phyloP scores from a whole-genome alignment of 2,329 filamentous ascomycete species.

The Colletotrichum gigasporum region DNA sequence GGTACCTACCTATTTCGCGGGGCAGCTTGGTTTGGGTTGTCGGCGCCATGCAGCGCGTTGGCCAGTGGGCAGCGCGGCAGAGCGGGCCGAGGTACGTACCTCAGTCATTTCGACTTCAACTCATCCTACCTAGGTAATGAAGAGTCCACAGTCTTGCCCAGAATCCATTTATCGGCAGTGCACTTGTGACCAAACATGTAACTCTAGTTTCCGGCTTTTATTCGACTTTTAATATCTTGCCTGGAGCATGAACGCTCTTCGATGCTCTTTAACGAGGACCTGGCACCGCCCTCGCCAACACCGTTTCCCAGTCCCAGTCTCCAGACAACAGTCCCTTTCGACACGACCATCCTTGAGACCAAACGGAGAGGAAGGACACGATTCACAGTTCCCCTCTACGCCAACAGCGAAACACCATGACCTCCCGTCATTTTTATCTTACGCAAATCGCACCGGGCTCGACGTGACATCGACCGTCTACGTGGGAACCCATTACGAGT shows the following conservation, averaged over 20 bases:
- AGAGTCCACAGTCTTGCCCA: too few species aligned
- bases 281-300: background rate
- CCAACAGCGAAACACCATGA: slow-evolving; percentile 66
- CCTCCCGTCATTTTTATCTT: slow-evolving; percentile 70
- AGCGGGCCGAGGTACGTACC: slow-evolving; percentile 7
- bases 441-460: slow-evolving; percentile 67
- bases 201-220: background rate
- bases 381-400: slow-evolving; percentile 55
- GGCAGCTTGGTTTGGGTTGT: background rate
- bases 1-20: background rate
- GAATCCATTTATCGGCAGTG: too few species aligned
- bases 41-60: too few species aligned
- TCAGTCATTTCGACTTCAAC: background rate
- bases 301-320: background rate
- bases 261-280: background rate
- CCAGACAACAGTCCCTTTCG: background rate
- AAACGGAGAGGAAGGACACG: background rate
- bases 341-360: slow-evolving; percentile 3
- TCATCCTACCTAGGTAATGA: background rate
- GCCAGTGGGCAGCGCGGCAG: background rate
- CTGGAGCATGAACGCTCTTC: slow-evolving; percentile 9
- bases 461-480: slow-evolving; percentile 68
- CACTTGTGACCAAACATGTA: too few species aligned
- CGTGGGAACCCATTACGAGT: slow-evolving; percentile 81
- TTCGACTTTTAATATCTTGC: background rate